A percentile compares a stretch with the other conserved stretches of the same genome.
Evolutionary conservation across 2,329 filamentous ascomycete genomes (phyloP).

Genomic region (Ophiostoma ips): DNA sequence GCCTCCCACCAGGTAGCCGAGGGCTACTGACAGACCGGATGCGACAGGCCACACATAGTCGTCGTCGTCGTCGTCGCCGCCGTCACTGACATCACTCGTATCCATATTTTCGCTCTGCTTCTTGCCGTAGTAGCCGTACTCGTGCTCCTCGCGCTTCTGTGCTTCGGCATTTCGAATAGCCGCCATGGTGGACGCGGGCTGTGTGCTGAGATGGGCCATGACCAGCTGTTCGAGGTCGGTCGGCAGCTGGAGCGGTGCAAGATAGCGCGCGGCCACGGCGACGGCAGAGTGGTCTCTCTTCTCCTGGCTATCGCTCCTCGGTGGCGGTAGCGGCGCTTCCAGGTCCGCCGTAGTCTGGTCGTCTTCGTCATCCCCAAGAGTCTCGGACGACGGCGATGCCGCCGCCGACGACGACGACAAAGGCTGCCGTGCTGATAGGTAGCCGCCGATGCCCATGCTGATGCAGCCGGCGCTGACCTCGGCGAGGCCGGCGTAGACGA

Average conservation of each 20-base stretch:
- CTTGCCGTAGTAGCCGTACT: constrained; percentile 5
- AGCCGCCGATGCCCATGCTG: constrained; percentile 61
- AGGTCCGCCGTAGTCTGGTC: not conserved
- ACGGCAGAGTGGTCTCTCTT: constrained; percentile 14
- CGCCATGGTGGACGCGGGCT: constrained; percentile 2
- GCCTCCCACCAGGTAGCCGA: constrained; percentile 20
- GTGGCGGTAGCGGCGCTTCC: not conserved
- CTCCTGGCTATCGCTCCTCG: constrained; percentile 2
- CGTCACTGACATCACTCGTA: constrained; percentile 1
- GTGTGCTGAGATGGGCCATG: constrained; percentile 9
- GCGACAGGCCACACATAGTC: constrained; percentile 14
- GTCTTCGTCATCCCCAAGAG: constrained; percentile 8
- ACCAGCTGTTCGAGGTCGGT: constrained; percentile 13
- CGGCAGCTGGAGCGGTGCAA: constrained; percentile 14
- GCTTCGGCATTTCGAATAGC: not conserved
- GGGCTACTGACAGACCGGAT: constrained; percentile 17
- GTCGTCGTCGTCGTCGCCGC: constrained; percentile 5
- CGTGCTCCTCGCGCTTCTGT: not conserved
- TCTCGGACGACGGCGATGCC: constrained; percentile 7
- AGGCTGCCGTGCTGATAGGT: constrained; percentile 39
- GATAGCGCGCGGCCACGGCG: constrained; percentile 9
- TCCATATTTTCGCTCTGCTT: not conserved
- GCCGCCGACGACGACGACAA: not conserved
- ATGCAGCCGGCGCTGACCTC: constrained; percentile 60
- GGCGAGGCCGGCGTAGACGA: constrained; percentile 54